A percentile compares a stretch with the other conserved stretches of the same genome.
Evolutionary conservation across 495 filamentous ascomycete genomes (phyloP).

Genomic region (Chaetomium cochliodes): DNA sequence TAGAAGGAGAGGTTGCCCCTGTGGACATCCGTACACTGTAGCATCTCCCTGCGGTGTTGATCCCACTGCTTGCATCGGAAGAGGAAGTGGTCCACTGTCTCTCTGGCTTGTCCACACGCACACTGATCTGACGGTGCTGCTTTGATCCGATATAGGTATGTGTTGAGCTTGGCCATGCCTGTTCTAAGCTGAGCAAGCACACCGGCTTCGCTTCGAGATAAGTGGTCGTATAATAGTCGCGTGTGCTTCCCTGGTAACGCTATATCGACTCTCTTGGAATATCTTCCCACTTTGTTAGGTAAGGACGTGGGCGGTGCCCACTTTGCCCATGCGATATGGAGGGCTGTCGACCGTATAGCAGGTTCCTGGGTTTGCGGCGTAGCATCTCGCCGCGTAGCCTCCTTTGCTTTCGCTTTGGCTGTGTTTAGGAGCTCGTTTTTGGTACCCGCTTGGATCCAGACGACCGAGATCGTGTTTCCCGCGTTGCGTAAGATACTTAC

Average conservation of each 20-base stretch:
- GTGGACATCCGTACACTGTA: neutral
- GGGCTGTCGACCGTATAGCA: neutral
- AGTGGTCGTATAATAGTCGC: neutral
- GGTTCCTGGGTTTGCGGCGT: neutral
- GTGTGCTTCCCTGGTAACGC: neutral
- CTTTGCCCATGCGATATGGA: neutral
- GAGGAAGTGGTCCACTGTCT: conserved; percentile 1
- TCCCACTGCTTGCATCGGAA: neutral
- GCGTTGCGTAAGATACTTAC: too few relatives aligned
- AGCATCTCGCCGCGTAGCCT: neutral
- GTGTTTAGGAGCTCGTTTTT: neutral
- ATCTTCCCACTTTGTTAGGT: neutral
- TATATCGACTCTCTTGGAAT: neutral
- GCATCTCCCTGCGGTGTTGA: neutral
- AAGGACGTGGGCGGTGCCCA: neutral
- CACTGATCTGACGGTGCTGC: conserved; percentile 2
- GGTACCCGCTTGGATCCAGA: too few relatives aligned
- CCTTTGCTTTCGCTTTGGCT: neutral
- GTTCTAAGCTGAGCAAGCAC: conserved; percentile 2
- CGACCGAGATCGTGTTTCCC: too few relatives aligned
- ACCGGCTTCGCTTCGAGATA: neutral
- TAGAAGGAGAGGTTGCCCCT: conserved; percentile 1
- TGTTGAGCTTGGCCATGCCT: neutral
- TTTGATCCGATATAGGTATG: neutral
- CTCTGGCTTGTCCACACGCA: neutral